Base-by-base conservation (phyloP, 192 early-diverging fungal genomes). In the Coemansia nantahalensis region DNA sequence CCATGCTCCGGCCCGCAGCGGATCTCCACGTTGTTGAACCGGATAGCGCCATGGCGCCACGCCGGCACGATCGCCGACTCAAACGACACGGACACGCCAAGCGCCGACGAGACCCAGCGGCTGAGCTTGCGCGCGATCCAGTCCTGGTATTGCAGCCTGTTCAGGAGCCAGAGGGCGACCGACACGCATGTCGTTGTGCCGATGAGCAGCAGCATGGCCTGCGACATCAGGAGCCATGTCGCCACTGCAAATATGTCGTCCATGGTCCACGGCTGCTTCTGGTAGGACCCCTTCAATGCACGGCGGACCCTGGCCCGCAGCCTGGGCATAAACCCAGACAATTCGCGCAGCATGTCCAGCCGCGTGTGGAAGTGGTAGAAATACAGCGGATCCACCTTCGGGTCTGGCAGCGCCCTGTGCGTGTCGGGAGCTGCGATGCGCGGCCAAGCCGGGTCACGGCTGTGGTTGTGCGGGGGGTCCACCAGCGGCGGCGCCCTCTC, bases 11-110 rank as follows among this genome's bases (percentile, higher is more conserved):
- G 64, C 3, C 71, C 71, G 33, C 59, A 62, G 17, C 52, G 58
- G 15, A 82, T 70, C 16, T 68, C 67, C 8, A 97, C 91, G 63
- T 95, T 95, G 28, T 79, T 84, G 14, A 97, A 77, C 7, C 83
- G 76, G 45, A 97, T 93, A 14, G n/a, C n/a, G n/a, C n/a, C n/a
- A n/a, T n/a, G n/a, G n/a, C n/a, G n/a, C n/a, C n/a, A n/a, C n/a
- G n/a, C n/a, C n/a, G 96, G 96, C 6, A 90, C 83, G 44, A 96
- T 93, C 4, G 91, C 92, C 4, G 89, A 86, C 41, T 95, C 94
- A 54, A 97, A 95, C 3, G 80, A 82, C 16, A 98, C 85, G 4
- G 86, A 84, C 24, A 85, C 83, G 0, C 93, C 93, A 4, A 92
- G 91, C 3, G 82, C 80, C 6, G 80, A 68, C 4, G 89, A 90